phyloP scores from a whole-genome alignment of 371 early-diverging fungal genomes.

The Mucor ambiguus region DNA sequence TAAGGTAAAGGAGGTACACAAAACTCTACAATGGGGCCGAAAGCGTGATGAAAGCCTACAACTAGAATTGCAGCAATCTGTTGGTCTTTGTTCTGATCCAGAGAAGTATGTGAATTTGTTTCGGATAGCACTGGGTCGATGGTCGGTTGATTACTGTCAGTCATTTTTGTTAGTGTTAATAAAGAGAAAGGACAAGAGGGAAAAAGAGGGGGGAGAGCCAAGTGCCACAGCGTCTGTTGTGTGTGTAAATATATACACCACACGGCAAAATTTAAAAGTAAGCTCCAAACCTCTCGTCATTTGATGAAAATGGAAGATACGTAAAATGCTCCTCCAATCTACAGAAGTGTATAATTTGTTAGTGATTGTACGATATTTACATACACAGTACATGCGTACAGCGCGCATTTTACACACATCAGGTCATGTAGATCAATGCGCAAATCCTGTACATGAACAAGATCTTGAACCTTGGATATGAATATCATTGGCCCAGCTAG shows the following conservation, averaged over 20 bases:
- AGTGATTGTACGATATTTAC: not conserved
- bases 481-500: not conserved
- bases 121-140: not conserved
- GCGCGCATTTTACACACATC: too few relatives aligned
- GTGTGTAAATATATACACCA: not conserved
- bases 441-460: not conserved
- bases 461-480: not conserved
- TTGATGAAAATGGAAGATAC: not conserved
- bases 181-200: not conserved
- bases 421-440: not conserved
- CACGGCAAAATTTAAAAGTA: not conserved
- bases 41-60: conserved; percentile 63
- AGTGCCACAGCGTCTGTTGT: not conserved
- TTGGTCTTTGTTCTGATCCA: conserved; percentile 38
- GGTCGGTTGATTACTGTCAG: not conserved
- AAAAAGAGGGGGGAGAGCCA: not conserved
- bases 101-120: conserved; percentile 1
- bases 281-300: not conserved
- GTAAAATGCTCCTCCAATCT: too few relatives aligned
- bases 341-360: not conserved
- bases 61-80: conserved; percentile 53
- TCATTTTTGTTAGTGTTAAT: not conserved
- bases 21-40: conserved; percentile 73
- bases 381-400: not conserved
- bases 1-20: conserved; percentile 74